Conservation (phyloP, 192 early-diverging fungal species). For the Cetraspora pellucida region DNA sequence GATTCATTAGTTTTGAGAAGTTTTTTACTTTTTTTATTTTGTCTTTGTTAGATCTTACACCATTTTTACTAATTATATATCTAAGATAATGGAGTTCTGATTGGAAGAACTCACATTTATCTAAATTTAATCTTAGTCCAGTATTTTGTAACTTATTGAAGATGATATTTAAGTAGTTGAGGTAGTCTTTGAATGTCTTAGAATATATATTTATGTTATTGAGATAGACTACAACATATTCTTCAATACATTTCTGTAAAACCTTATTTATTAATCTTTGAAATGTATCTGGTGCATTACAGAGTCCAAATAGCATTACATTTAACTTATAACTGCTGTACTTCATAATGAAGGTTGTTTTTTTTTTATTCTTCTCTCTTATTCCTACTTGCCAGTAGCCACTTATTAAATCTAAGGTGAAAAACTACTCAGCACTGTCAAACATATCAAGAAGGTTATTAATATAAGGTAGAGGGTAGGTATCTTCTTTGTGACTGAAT, state of each 20-base stretch:
- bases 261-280: constrained; percentile 45
- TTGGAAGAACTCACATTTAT: not conserved
- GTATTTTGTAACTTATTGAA: not conserved
- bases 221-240: constrained; percentile 42
- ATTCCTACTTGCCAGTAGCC: constrained; percentile 38
- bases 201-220: constrained; percentile 49
- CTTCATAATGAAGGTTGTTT: constrained; percentile 37
- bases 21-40: constrained; percentile 2
- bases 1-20: not conserved
- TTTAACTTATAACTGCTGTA: constrained; percentile 44
- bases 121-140: not conserved
- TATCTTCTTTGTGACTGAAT: constrained; percentile 49
- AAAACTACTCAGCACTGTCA: constrained; percentile 35
- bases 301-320: constrained; percentile 45
- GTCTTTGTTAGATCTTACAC: not conserved
- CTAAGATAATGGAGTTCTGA: not conserved
- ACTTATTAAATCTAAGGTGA: constrained; percentile 42
- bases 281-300: constrained; percentile 44
- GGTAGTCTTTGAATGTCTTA: constrained; percentile 39
- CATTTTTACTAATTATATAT: not conserved
- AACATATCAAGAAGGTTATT: constrained; percentile 46
- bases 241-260: constrained; percentile 35
- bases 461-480: constrained; percentile 46
- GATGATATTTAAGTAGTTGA: constrained; percentile 29
- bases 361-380: constrained; percentile 29